Base-by-base conservation (phyloP, 1,139 yeast genomes). In the Arxiozyma slooffiae region DNA sequence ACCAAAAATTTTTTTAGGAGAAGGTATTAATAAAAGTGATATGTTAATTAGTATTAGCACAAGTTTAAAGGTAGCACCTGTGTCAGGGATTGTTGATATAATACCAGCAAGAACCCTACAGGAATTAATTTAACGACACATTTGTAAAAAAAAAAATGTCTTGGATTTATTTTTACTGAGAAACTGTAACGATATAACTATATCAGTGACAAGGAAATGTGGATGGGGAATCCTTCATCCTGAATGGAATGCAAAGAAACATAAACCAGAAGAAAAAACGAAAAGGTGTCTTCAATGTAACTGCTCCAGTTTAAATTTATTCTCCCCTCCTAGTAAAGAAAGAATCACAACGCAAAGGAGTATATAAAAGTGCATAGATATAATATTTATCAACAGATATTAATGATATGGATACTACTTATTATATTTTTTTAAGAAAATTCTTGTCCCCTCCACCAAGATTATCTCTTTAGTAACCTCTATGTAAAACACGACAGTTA, bases 31-130 rank as follows among this genome's bases (percentile, higher is more conserved):
- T 17, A 73, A 78, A 34, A 88, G 96, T 69, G 97, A 92, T 68
- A 71, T 92, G 52, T 69, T 92, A 44, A 76, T 92, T 8, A 85
- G 96, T 66, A 82, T 90, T 20, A 98, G 98, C 8, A 92, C 98
- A 0, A 89, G 97, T 22, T 74, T 92, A 53, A 88, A 90, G 64
- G 98, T 92, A 36, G 89, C 96, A 0, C 98, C 98, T 0, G 97
- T 92, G n/a, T 84, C 92, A 47, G 92, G 88, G 52, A 86, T 92
- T 44, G 88, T 89, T 20, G 82, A 87, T 53, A 75, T 79, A 66
- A 68, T 89, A 1, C 83, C 86, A 0, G 76, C 76, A 20, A 66
- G 76, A 24, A 80, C 87, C 1, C 97, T 97, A 0, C 97, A 90
- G 64, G 75, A 92, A 6, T 72, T 88, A 51, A 84, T 92, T 55